Conservation (phyloP, 1,284 basidiomycete genomes). For the Calocybe gambosa region DNA sequence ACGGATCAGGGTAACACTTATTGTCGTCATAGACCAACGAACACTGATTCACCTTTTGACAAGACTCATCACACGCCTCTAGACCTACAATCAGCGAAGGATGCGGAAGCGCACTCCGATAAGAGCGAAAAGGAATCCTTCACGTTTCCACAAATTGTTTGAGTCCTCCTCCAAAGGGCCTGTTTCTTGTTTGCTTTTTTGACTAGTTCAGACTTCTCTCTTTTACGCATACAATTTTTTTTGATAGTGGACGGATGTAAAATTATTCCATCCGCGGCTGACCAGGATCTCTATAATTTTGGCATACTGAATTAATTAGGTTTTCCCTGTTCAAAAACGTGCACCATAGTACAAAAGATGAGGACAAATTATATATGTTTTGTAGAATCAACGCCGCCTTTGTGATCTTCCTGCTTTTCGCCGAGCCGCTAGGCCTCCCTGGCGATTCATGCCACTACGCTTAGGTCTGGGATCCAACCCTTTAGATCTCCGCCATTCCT, state of each 20-base stretch:
- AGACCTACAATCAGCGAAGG: conserved; percentile 23
- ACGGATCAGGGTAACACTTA: conserved; percentile 1
- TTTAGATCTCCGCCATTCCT: conserved; percentile 71
- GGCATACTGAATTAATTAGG: neutral
- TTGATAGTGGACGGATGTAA: neutral
- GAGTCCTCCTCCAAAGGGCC: neutral
- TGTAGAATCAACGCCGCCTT: conserved; percentile 48
- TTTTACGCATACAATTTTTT: neutral
- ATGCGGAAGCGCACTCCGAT: conserved; percentile 22
- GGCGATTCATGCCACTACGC: conserved; percentile 55
- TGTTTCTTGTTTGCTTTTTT: neutral
- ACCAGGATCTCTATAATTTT: neutral
- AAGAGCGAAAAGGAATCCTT: conserved; percentile 24
- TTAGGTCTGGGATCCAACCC: conserved; percentile 51
- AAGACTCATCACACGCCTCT: conserved; percentile 24
- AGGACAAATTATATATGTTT: too few species aligned
- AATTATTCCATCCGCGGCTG: neutral
- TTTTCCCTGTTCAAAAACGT: neutral
- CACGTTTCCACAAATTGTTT: conserved; percentile 19
- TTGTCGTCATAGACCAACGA: conserved; percentile 14
- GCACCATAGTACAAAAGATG: too few species aligned
- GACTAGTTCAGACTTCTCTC: neutral
- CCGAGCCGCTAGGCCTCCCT: conserved; percentile 53
- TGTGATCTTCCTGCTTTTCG: conserved; percentile 64
- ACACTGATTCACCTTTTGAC: conserved; percentile 24